Base-by-base conservation (phyloP, 2,329 filamentous ascomycete species). In the Neopestalotiopsis sp. region DNA sequence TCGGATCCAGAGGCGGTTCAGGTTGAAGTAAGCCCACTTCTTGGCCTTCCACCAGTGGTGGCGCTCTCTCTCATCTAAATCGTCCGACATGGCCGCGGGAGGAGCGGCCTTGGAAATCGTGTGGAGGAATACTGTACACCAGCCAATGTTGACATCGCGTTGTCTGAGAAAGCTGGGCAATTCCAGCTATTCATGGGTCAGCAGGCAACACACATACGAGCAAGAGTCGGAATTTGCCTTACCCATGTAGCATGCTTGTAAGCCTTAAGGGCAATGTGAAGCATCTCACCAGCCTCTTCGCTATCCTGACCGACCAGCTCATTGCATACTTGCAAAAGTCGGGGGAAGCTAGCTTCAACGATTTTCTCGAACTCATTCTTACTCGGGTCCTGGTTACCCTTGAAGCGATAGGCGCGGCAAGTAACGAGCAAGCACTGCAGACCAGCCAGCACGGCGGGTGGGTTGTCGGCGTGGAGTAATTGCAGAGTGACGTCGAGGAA, bases 11-110 rank as follows among this genome's bases (percentile, higher is more conserved):
- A 99, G 89, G 71, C 96, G 90, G 84, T 99, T 99, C 75, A 99
- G 83, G 81, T 98, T 98, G 77, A 96, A 97, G 81, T 98, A 99
- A 14, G 95, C 93, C 96, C 96, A 98, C 83, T 99, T 99, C 90
- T 98, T 98, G 72, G 95, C 93, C 86, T 98, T 99, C 95, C 95
- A 99, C 95, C 96, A 99, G 81, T 98, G 94, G 79, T 97, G 95
- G 76, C 92, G 89, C 81, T 98, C 96, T 69, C 96, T 90, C 78
- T 98, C 95, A 69, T 94, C 90, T 66, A 92, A 83, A 69, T 91
- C 93, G 70, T 97, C 94, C 69, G 86, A 81, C 88, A 98, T 91
- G 45, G 95, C 92, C 74, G 87, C 90, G 68, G 92, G 87, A 4
- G 96, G 96, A 45, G 93, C 90, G 28, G 91, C 85, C 82, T 98